A percentile compares a stretch with the other conserved stretches of the same genome.
These are phyloP conservation scores for Aegle marmelos DNA, from an alignment of 345 rosid species.

Conservation along the genomic window DNA sequence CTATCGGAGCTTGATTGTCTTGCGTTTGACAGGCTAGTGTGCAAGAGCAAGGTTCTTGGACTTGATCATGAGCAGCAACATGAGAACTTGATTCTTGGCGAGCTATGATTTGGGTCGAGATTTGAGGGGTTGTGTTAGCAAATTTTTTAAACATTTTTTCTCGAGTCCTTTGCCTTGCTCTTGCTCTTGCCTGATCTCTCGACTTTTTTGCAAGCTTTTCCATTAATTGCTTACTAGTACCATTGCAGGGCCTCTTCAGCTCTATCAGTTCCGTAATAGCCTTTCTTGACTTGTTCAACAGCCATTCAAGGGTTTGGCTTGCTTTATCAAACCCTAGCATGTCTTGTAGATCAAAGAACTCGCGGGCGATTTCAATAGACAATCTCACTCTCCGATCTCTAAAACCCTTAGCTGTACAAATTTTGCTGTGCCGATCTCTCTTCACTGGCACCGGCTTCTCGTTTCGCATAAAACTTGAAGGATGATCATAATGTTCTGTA, in stretches of 20 bases:
- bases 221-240: neutral
- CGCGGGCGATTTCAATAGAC: constrained; percentile 62
- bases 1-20: constrained; percentile 7
- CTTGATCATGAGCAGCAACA: constrained; percentile 14
- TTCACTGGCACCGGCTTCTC: constrained; percentile 30
- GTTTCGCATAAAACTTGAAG: neutral
- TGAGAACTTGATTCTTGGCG: constrained; percentile 18
- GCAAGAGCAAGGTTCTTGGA: constrained; percentile 1
- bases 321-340: constrained; percentile 82
- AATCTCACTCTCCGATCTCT: constrained; percentile 87
- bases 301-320: constrained; percentile 84
- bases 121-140: constrained; percentile 27
- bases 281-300: constrained; percentile 52
- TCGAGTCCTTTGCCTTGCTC: constrained; percentile 53
- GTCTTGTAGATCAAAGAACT: constrained; percentile 87
- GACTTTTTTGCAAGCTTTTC: constrained; percentile 32
- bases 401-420: constrained; percentile 68
- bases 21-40: neutral
- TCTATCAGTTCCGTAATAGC: constrained; percentile 47
- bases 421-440: constrained; percentile 80
- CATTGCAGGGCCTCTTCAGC: constrained; percentile 14
- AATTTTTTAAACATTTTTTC: constrained; percentile 32
- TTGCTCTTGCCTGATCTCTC: constrained; percentile 56
- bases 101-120: constrained; percentile 28
- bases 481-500: neutral